These are phyloP conservation scores for Besnoitia besnoiti DNA, from an alignment of 169 alveolate species.

Conservation along the genomic window DNA sequence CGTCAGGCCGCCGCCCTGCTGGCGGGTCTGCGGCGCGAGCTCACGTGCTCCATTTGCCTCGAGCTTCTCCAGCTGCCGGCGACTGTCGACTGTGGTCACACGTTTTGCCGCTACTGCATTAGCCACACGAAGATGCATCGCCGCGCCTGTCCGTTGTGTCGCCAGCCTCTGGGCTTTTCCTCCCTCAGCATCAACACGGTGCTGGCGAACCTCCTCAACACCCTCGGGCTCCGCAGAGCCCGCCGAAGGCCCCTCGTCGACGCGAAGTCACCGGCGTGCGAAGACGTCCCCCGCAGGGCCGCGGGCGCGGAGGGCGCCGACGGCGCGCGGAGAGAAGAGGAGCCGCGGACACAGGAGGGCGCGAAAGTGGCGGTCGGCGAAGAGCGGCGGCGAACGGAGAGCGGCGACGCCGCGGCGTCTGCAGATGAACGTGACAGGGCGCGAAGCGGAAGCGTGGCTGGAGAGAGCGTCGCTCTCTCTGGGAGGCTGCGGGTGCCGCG, in stretches of 20 bases:
- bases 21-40: constrained; percentile 75
- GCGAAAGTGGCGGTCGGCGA: not conserved
- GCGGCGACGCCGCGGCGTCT: not conserved
- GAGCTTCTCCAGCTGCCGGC: constrained; percentile 88
- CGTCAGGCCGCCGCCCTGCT: not conserved
- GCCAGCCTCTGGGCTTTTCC: constrained; percentile 83
- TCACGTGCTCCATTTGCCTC: constrained; percentile 89
- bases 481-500: too few species aligned
- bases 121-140: constrained; percentile 81
- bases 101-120: constrained; percentile 90
- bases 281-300: too few species aligned
- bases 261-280: not conserved
- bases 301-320: too few species aligned
- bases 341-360: too few species aligned
- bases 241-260: constrained; percentile 63
- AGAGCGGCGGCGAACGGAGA: not conserved
- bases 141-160: constrained; percentile 87
- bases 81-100: constrained; percentile 90
- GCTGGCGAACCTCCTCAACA: constrained; percentile 80
- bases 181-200: constrained; percentile 81
- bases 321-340: too few species aligned
- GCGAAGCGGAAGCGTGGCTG: too few species aligned
- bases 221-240: constrained; percentile 65
- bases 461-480: too few species aligned
- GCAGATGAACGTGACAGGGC: too few species aligned